Evolutionary conservation across 768 basidiomycete genomes (phyloP), one percentile per base, ranked within the genome.

Genomic region (Pisolithus microcarpus): DNA sequence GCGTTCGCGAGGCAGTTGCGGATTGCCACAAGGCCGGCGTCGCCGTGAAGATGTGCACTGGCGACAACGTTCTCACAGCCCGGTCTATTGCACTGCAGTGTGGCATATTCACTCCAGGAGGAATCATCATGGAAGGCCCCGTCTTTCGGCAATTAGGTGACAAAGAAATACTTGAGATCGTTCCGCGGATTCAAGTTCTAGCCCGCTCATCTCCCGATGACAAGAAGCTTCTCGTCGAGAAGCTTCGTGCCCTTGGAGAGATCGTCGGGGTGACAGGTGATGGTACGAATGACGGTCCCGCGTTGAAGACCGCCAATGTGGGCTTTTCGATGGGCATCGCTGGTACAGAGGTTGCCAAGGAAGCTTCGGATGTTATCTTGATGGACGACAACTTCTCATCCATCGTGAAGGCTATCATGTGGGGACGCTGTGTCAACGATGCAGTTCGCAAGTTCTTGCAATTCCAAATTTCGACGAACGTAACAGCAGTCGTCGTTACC

Each of bases 381-480:
- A 96, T 96, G 94, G 89, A 93, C 64, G 92, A 94, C 69, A 94
- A 95, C 65, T 98, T 99, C 65, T 73, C 91, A 4, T 94, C 91
- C 2, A 94, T 99, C 61, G 91, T 97, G 57, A 86, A 91, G 59
- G 96, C 96, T 50, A 96, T 98, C 59, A 93, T 96, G 76, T 98
- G 96, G 95, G 96, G 96, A 40, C 89, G 96, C 46, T 95, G 92
- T 61, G 95, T 99, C 55, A 99, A 97, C 66, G 96, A 99, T 61
- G 84, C 94, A 0, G 96, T 98, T 46, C 84, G 87, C 64, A 99
- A 98, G 73, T 99, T 98, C 73, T 65, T 99, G 52, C 95, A 97
- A 72, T 96, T 96, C 77, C 92, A 92, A 69, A 76, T 91, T 53
- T 89, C 88, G 18, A 89, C 89, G 60, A 99, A 99, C 73, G 81